Evolutionary conservation across 2,329 filamentous ascomycete species (phyloP).

Genomic region (Xylariales sp.): DNA sequence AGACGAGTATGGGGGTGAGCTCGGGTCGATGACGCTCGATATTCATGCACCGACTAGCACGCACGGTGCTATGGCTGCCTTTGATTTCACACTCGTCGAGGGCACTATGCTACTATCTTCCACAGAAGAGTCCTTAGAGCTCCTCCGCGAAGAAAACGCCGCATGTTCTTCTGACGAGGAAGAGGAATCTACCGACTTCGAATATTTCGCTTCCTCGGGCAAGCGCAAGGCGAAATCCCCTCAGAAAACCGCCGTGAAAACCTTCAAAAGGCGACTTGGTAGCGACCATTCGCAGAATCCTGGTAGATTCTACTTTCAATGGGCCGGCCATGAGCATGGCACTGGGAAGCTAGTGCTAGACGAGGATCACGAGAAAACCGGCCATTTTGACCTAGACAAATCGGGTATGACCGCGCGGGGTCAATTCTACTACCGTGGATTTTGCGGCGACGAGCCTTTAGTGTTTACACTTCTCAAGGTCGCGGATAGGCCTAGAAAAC

Average conservation of each 20-base stretch:
- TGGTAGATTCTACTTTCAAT: conserved; percentile 29
- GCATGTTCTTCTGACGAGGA: conserved; percentile 15
- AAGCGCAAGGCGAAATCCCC: conserved; percentile 22
- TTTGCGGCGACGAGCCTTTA: not conserved
- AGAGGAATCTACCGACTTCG: not conserved
- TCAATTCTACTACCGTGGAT: not conserved
- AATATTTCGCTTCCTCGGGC: not conserved
- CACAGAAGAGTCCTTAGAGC: conserved; percentile 27
- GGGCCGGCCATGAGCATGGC: conserved; percentile 21
- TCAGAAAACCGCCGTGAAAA: not conserved
- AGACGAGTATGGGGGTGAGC: conserved; percentile 13
- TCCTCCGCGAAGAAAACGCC: conserved; percentile 25
- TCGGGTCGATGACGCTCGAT: conserved; percentile 25
- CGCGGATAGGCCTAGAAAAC: conserved; percentile 16
- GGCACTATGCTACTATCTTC: conserved; percentile 31
- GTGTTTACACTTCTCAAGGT: conserved; percentile 34
- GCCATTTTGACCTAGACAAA: conserved; percentile 29
- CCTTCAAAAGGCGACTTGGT: conserved; percentile 26
- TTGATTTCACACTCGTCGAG: conserved; percentile 22
- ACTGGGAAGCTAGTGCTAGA: conserved; percentile 16
- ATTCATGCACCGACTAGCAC: conserved; percentile 29
- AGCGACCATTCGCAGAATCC: not conserved
- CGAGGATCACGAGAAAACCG: conserved; percentile 25
- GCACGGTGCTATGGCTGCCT: conserved; percentile 24
- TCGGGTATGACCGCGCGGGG: conserved; percentile 30